These are phyloP conservation scores for Nitzschia palea DNA, from an alignment of 108 stramenopile genomes.

Conservation along the genomic window DNA sequence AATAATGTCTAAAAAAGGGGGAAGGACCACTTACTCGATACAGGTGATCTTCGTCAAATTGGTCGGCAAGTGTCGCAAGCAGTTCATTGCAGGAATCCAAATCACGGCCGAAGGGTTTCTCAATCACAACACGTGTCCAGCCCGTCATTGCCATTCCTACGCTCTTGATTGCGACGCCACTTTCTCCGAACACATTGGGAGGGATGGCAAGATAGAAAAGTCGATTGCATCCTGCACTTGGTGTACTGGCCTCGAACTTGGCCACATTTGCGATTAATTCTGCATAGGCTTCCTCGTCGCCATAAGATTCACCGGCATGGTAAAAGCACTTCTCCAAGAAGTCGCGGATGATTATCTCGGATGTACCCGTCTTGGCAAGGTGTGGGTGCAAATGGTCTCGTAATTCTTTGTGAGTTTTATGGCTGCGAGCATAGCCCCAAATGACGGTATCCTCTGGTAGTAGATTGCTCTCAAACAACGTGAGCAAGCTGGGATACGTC, in stretches of 20 bases:
- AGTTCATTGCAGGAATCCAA: conserved; percentile 72
- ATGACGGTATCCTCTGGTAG: conserved; percentile 68
- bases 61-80: conserved; percentile 21
- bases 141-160: conserved; percentile 49
- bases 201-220: conserved; percentile 98
- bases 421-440: conserved; percentile 91
- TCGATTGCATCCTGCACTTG: conserved; percentile 38
- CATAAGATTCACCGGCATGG: conserved; percentile 79
- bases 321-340: conserved; percentile 87
- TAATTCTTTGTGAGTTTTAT: conserved; percentile 71
- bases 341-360: conserved; percentile 49
- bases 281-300: conserved; percentile 72
- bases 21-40: conserved; percentile 53
- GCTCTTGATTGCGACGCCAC: conserved; percentile 72
- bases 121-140: conserved; percentile 89
- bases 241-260: conserved; percentile 16
- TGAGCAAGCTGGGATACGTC: conserved; percentile 92
- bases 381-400: conserved; percentile 76
- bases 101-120: conserved; percentile 98
- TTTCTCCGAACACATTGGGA: conserved; percentile 90
- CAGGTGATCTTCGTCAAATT: conserved; percentile 70
- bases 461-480: conserved; percentile 77
- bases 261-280: conserved; percentile 43
- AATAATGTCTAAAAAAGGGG: too few species aligned
- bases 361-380: conserved; percentile 38